These are phyloP conservation scores for Tricholoma bakamatsutake DNA, from an alignment of 768 basidiomycete species.

Conservation along the genomic window DNA sequence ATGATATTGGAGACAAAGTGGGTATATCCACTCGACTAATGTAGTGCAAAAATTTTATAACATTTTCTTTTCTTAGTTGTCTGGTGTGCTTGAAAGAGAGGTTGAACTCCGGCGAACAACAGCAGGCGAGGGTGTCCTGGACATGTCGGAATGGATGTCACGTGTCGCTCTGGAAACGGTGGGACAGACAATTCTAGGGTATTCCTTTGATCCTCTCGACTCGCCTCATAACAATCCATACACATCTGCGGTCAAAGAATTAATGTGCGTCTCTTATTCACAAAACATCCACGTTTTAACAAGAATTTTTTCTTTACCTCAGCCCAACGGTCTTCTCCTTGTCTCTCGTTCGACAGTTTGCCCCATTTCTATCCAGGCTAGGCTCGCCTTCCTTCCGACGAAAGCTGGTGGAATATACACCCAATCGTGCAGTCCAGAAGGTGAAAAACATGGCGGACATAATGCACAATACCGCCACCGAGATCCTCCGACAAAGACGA, in stretches of 20 bases:
- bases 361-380: constrained; percentile 36
- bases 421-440: constrained; percentile 32
- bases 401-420: constrained; percentile 35
- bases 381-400: constrained; percentile 38
- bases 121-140: constrained; percentile 22
- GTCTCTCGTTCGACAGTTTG: constrained; percentile 39
- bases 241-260: constrained; percentile 37
- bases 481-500: constrained; percentile 36
- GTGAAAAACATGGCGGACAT: constrained; percentile 42
- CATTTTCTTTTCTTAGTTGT: constrained; percentile 16
- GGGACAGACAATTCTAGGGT: constrained; percentile 38
- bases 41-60: not conserved
- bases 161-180: constrained; percentile 39
- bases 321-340: constrained; percentile 43
- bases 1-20: constrained; percentile 40
- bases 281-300: not conserved
- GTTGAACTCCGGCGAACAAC: constrained; percentile 4
- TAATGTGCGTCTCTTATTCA: constrained; percentile 29
- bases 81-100: constrained; percentile 24
- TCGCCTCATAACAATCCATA: constrained; percentile 37
- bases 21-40: constrained; percentile 1
- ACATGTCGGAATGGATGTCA: constrained; percentile 43
- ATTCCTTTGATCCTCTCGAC: constrained; percentile 43
- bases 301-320: not conserved
- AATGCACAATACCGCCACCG: constrained; percentile 36